phyloP scores from a whole-genome alignment of 148 eudicot species.

The Rhododendron ferrugineum region DNA sequence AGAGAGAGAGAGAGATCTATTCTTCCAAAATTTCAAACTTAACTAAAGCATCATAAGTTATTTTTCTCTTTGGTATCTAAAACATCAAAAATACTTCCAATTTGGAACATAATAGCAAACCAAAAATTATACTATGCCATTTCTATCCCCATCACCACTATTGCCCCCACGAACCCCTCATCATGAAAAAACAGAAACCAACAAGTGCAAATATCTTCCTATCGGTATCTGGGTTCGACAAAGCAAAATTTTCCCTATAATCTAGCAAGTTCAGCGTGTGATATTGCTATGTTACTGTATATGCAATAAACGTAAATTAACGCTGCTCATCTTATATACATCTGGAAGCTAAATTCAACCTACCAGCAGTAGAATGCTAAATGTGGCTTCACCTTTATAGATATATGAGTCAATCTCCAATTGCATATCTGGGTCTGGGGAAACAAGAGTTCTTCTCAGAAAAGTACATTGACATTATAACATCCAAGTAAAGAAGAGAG shows the following conservation, averaged over 20 bases:
- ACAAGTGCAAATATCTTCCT: neutral
- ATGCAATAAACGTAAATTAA: neutral
- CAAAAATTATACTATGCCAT: neutral
- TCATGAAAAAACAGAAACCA: neutral
- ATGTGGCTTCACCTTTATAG: slow-evolving; percentile 63
- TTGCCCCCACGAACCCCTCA: neutral
- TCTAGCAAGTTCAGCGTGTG: neutral
- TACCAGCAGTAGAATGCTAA: slow-evolving; percentile 65
- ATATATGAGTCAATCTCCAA: slow-evolving; percentile 61
- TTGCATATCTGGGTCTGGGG: slow-evolving; percentile 88
- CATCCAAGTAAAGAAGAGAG: neutral
- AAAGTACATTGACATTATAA: slow-evolving; percentile 4
- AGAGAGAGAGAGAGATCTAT: neutral
- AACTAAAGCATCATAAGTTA: too few relatives aligned
- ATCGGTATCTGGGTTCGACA: neutral
- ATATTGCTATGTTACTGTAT: too few relatives aligned
- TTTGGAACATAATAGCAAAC: neutral
- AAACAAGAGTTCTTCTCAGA: slow-evolving; percentile 7
- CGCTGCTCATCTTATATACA: neutral
- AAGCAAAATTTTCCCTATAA: neutral
- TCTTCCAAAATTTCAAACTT: too few relatives aligned
- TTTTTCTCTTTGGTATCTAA: neutral
- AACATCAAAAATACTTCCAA: neutral
- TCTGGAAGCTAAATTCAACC: slow-evolving; percentile 16
- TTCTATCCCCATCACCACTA: neutral